Evolutionary conservation across 2,329 filamentous ascomycete species (phyloP).

Genomic region (Venturia asperata): DNA sequence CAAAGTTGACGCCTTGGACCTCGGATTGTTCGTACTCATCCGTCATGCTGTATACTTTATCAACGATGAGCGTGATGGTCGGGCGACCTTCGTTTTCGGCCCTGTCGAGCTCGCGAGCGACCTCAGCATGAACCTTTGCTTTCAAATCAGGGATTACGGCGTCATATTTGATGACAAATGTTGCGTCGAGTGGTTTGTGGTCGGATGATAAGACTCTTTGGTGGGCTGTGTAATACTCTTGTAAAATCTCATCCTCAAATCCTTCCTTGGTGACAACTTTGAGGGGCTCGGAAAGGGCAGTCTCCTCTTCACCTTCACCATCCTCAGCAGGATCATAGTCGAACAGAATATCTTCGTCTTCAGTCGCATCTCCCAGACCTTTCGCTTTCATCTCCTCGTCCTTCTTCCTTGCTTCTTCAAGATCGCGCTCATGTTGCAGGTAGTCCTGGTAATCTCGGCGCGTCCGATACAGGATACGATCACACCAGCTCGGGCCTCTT

Average conservation of each 20-base stretch:
- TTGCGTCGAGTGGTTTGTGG: constrained; percentile 81
- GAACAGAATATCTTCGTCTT: constrained; percentile 74
- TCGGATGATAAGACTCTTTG: constrained; percentile 88
- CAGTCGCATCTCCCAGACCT: constrained; percentile 61
- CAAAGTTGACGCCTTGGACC: constrained; percentile 63
- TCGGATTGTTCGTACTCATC: constrained; percentile 37
- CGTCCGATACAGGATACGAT: constrained; percentile 82
- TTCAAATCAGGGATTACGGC: constrained; percentile 80
- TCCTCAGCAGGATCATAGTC: constrained; percentile 84
- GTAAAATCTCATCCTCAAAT: constrained; percentile 46
- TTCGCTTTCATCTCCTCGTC: constrained; percentile 81
- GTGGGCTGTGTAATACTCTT: constrained; percentile 76
- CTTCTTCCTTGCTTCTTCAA: constrained; percentile 58
- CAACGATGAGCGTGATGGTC: constrained; percentile 73
- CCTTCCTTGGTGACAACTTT: constrained; percentile 53
- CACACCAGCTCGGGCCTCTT: constrained; percentile 91
- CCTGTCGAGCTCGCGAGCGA: constrained; percentile 79
- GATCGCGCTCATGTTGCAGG: constrained; percentile 56
- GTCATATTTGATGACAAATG: constrained; percentile 80
- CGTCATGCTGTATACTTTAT: constrained; percentile 36
- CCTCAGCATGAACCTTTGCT: constrained; percentile 74
- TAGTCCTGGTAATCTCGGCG: constrained; percentile 61
- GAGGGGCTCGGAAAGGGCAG: constrained; percentile 39
- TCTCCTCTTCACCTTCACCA: constrained; percentile 54
- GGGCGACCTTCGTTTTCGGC: constrained; percentile 88